A percentile compares a stretch with the other conserved stretches of the same genome.
Conservation (phyloP, 1,284 basidiomycete genomes). For the Sporisorium iseilematis-ciliati region DNA sequence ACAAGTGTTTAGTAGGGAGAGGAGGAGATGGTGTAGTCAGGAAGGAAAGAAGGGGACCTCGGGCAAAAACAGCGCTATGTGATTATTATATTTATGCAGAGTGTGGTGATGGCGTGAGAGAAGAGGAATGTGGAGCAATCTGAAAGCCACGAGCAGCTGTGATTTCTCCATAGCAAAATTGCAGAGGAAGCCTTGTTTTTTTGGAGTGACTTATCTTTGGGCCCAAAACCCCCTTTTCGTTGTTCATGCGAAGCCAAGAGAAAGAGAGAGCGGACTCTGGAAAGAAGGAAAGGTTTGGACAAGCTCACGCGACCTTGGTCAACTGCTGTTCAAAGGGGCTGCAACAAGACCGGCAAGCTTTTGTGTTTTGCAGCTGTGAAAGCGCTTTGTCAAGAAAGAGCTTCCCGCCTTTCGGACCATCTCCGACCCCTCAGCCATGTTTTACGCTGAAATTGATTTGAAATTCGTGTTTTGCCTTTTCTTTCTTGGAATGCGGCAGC, state of each 20-base stretch:
- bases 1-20: background rate
- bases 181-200: slow-evolving; percentile 6
- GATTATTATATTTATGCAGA: background rate
- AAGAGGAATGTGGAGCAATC: slow-evolving; percentile 16
- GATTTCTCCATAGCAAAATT: background rate
- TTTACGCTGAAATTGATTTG: no score
- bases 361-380: no score
- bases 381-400: no score
- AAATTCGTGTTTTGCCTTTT: no score
- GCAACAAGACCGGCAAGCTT: no score
- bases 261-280: background rate
- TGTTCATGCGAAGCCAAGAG: background rate
- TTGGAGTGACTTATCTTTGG: no score
- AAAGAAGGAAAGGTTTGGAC: background rate
- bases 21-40: background rate
- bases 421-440: no score
- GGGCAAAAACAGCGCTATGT: slow-evolving; percentile 7
- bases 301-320: no score
- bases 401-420: no score
- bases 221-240: no score
- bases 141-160: background rate
- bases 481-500: no score
- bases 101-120: slow-evolving; percentile 1
- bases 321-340: no score
- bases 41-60: background rate